Base-by-base conservation (phyloP, 2,329 filamentous ascomycete species). In the Basipetospora chlamydospora region DNA sequence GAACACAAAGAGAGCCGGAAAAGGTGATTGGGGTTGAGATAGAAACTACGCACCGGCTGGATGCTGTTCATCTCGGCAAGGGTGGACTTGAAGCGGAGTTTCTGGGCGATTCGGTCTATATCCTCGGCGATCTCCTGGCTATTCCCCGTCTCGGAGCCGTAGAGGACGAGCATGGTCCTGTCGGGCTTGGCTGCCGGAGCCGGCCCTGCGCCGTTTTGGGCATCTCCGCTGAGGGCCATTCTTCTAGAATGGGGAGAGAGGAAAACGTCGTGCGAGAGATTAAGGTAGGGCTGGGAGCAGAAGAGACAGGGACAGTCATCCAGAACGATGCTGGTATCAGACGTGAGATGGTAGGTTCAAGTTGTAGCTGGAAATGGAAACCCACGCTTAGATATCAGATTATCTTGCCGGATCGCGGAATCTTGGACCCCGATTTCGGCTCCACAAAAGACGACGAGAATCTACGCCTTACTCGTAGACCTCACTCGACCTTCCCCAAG, bases 121-220 rank as follows among this genome's bases (percentile, higher is more conserved):
- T 95, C 85, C 49, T 85, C 77, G 15, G 90, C 88, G 43, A 88
- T 73, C 57, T 96, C 88, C 57, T 94, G 83, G 38, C 85, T 80
- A 51, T 90, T 95, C 39, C 90, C 90, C 16, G 87, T 96, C 62
- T 98, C 90, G 26, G 88, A 92, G 38, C 85, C 90, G 59, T 94
- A 98, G 23, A 93, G 68, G 40, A 98, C 67, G 45, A 93, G 70
- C 34, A 70, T 56, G 40, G 58, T 61, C 45, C 69, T 28, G 35
- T 22, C 22, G 22, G 22, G n/a, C n/a, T n/a, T 33, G n/a, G 29
- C 12, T n/a, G 21, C 22, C 21, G 11, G 11, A 11, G 30, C 22
- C 13, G 28, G 15, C 2, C 16, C n/a, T 10, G 16, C 13, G 25
- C n/a, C 2, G 2, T 12, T n/a, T 10, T 17, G 25, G 12, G 17